Percentiles rank a stretch among this genome's conserved stretches.
phyloP scores from a whole-genome alignment of 768 basidiomycete species.

The Clitopilus passeckerianus region DNA sequence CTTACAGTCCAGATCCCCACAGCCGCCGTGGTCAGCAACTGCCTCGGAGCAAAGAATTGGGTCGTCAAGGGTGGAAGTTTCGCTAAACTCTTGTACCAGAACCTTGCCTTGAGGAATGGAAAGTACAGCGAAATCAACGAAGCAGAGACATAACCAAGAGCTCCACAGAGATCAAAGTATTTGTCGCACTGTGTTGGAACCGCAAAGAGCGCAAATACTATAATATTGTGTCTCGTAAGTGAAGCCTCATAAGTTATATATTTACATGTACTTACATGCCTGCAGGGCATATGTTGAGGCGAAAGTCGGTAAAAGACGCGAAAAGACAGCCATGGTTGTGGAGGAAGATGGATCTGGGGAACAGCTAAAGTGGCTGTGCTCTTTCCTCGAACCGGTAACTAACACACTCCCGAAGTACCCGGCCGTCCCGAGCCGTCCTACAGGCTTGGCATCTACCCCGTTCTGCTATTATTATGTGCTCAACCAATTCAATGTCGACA shows the following conservation, averaged over 20 bases:
- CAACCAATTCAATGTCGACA: too few species aligned
- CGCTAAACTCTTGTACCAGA: constrained; percentile 31
- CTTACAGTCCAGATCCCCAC: constrained; percentile 56
- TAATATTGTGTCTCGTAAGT: constrained; percentile 1
- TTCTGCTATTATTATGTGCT: too few species aligned
- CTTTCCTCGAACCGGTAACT: not conserved
- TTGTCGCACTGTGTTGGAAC: constrained; percentile 63
- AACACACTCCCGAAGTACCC: not conserved
- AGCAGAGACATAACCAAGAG: constrained; percentile 61
- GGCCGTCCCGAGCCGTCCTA: not conserved
- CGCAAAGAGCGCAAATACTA: constrained; percentile 54
- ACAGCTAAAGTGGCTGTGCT: not conserved
- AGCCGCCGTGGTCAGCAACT: constrained; percentile 53
- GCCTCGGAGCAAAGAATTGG: constrained; percentile 48
- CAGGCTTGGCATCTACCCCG: too few species aligned
- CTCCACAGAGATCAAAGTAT: constrained; percentile 64
- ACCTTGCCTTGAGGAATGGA: constrained; percentile 46
- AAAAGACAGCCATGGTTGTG: constrained; percentile 41
- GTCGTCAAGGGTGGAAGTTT: constrained; percentile 35
- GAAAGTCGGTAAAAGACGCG: constrained; percentile 44
- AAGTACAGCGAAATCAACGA: constrained; percentile 60
- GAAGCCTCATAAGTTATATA: not conserved
- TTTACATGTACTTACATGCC: constrained; percentile 26
- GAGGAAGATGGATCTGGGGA: not conserved
- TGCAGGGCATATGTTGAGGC: constrained; percentile 49